Evolutionary conservation across 1,284 basidiomycete genomes (phyloP).

Genomic region (Marasmius tenuissimus): DNA sequence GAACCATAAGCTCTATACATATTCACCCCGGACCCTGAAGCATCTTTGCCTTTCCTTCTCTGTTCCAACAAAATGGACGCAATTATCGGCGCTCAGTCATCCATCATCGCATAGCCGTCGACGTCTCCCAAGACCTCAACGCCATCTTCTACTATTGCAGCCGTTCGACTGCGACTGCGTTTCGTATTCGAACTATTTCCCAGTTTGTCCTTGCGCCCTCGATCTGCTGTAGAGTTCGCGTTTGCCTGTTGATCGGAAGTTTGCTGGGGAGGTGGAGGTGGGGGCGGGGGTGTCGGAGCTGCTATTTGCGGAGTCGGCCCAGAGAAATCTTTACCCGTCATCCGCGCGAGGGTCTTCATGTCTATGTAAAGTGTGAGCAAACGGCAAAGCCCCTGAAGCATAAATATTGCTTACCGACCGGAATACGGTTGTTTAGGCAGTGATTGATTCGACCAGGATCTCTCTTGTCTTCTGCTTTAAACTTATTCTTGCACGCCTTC

Average conservation of each 20-base stretch:
- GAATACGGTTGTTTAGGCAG: constrained; percentile 64
- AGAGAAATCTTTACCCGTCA: constrained; percentile 82
- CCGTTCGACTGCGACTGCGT: constrained; percentile 10
- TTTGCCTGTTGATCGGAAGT: neutral
- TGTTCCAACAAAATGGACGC: neutral
- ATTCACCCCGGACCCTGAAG: no score
- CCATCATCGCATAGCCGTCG: constrained; percentile 2
- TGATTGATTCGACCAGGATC: constrained; percentile 69
- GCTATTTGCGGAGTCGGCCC: constrained; percentile 74
- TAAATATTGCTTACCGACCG: constrained; percentile 54
- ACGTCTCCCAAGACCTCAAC: constrained; percentile 12
- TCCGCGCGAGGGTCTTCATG: constrained; percentile 64
- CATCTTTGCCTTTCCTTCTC: no score
- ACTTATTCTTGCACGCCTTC: constrained; percentile 89
- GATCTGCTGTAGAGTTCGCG: neutral
- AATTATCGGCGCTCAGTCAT: neutral
- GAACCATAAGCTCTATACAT: no score
- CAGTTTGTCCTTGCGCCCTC: constrained; percentile 1
- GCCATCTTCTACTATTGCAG: constrained; percentile 7
- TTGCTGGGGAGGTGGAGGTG: constrained; percentile 11
- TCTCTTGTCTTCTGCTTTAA: constrained; percentile 83
- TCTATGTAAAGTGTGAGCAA: constrained; percentile 38
- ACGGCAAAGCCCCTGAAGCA: neutral
- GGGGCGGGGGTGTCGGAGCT: constrained; percentile 42
- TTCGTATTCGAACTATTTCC: neutral